Evolutionary conservation across 768 basidiomycete genomes (phyloP).

Genomic region (Nevesoporus exiguus): DNA sequence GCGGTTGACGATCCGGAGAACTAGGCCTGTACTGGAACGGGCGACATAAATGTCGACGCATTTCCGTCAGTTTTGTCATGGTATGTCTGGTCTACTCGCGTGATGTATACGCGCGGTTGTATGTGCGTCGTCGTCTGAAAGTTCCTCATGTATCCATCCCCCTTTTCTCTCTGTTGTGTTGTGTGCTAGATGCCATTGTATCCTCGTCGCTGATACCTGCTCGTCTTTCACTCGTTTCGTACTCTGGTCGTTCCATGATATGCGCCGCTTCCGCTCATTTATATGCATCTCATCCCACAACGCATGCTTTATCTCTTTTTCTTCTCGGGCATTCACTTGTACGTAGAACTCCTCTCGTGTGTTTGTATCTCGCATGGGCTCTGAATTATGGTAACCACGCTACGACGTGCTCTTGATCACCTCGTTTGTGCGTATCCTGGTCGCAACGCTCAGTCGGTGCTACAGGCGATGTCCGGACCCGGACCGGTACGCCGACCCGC

Average conservation of each 20-base stretch:
- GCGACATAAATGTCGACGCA: not conserved
- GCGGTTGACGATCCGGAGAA: slow-evolving; percentile 9
- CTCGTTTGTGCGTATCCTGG: too few species aligned
- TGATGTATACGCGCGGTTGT: not conserved
- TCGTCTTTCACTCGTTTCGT: not conserved
- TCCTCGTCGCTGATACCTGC: too few species aligned
- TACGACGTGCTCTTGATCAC: not conserved
- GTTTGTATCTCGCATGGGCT: not conserved
- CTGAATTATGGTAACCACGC: not conserved
- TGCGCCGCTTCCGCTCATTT: too few species aligned
- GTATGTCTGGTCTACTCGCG: not conserved
- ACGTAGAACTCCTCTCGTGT: not conserved
- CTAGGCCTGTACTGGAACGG: not conserved
- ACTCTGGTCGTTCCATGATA: not conserved
- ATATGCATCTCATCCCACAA: not conserved
- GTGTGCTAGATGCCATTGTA: not conserved
- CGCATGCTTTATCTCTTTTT: not conserved
- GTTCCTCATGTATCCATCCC: too few species aligned
- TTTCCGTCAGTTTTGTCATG: not conserved
- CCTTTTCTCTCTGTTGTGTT: not conserved
- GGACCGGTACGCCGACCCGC: too few species aligned
- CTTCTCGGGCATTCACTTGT: not conserved
- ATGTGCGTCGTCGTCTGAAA: too few species aligned
- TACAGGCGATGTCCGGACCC: not conserved
- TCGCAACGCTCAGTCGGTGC: too few species aligned